These are phyloP conservation scores for Cephalotrichum gorgonifer DNA, from an alignment of 2,329 filamentous ascomycete genomes.

Conservation along the genomic window DNA sequence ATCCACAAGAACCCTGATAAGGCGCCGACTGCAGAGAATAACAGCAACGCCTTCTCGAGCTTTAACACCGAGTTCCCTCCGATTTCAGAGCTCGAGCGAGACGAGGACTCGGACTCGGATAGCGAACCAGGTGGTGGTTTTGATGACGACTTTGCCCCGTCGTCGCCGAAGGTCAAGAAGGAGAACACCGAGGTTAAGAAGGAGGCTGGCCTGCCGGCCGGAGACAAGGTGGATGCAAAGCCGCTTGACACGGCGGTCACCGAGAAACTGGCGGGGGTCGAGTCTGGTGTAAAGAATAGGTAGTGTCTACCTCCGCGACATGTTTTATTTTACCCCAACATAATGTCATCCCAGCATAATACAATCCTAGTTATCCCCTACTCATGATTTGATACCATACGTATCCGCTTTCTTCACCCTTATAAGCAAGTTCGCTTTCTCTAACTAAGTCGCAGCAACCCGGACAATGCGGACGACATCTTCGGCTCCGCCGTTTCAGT, in stretches of 20 bases:
- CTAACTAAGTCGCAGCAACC: not conserved
- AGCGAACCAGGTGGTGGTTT: conserved; percentile 69
- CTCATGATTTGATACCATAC: not conserved
- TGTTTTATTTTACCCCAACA: not conserved
- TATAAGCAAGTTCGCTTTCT: not conserved
- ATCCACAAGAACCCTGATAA: conserved; percentile 40
- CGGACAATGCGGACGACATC: not conserved
- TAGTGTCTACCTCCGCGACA: not conserved
- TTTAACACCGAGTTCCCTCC: conserved; percentile 83
- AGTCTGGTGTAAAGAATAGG: not conserved
- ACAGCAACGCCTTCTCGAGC: conserved; percentile 29
- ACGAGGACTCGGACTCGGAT: conserved; percentile 74
- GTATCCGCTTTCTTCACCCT: not conserved
- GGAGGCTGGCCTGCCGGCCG: not conserved
- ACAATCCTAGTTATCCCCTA: not conserved
- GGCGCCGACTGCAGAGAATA: conserved; percentile 17
- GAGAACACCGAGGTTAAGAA: conserved; percentile 9
- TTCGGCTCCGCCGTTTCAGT: conserved; percentile 7
- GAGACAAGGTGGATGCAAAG: not conserved
- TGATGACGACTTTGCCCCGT: conserved; percentile 81
- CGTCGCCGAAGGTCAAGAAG: conserved; percentile 33
- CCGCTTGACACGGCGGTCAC: not conserved
- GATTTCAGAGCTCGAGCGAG: conserved; percentile 74
- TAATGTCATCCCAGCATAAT: not conserved
- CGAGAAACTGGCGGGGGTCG: not conserved